A percentile compares a stretch with the other conserved stretches of the same genome.
These are phyloP conservation scores for Chrysanthemum makinoi DNA, from an alignment of 129 eudicot species.

Conservation along the genomic window DNA sequence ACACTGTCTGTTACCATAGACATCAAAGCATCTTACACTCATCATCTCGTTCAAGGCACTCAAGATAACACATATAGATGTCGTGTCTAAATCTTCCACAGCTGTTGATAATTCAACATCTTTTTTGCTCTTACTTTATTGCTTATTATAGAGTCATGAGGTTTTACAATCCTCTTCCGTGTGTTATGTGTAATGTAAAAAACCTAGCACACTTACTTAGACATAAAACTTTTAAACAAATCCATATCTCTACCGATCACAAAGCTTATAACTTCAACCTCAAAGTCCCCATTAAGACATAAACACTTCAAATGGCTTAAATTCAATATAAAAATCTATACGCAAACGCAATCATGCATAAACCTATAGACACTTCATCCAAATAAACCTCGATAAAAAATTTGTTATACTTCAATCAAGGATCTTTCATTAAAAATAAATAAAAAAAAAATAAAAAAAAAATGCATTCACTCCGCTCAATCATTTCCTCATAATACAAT, in stretches of 20 bases:
- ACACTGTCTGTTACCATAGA: too few relatives aligned
- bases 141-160: not conserved
- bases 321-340: not conserved
- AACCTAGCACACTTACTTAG: not conserved
- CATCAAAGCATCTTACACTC: too few relatives aligned
- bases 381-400: not conserved
- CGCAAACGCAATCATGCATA: not conserved
- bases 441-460: too few relatives aligned
- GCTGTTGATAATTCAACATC: too few relatives aligned
- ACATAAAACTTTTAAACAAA: not conserved
- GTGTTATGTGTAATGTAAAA: not conserved
- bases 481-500: too few relatives aligned
- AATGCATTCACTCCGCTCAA: too few relatives aligned
- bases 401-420: not conserved
- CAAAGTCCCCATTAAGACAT: not conserved
- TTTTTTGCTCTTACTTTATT: not conserved
- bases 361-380: not conserved
- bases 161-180: not conserved
- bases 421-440: not conserved
- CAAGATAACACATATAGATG: too few relatives aligned
- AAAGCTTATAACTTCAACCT: not conserved
- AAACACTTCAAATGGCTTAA: not conserved
- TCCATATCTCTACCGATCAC: not conserved
- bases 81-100: not conserved
- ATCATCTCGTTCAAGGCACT: too few relatives aligned